Evolutionary conservation across 805 yeast species (phyloP), one percentile per base, ranked within the genome.

Genomic region (Saturnispora galanensis): DNA sequence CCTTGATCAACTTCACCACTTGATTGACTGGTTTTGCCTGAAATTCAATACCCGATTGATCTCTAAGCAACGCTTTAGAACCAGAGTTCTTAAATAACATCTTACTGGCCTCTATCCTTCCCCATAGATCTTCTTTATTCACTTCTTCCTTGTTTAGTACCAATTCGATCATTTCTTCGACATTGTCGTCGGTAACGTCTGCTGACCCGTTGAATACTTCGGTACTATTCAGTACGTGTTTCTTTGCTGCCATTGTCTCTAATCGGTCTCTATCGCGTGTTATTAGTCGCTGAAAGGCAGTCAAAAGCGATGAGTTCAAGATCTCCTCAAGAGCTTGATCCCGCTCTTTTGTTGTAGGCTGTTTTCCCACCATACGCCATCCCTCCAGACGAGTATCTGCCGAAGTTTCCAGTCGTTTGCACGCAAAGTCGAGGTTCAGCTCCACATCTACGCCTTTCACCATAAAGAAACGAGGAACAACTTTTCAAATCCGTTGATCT

Each of bases 1-100:
- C 31, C 21, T 29, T 42, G 5, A 42, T 41, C 8, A 10, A 28
- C 11, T 28, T 33, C 3, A 41, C n/a, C 26, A 26, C 38, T 15
- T 16, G 15, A 5, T n/a, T 5, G 30, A 41, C 43, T 5, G 42
- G 33, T 40, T 40, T 40, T 15, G 37, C 28, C 17, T 41, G 38
- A 10, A 41, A 41, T n/a, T 40, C 42, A 33, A 40, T 40, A 3
- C 42, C 42, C 12, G 32, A 33, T 40, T 40, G 42, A 30, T 40
- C 33, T 13, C 15, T 33, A 9, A 41, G 43, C 9, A 41, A 33
- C 4, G 26, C 34, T 13, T 7, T 17, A 2, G 28, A 33, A 8
- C 15, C 26, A 15, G 32, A 15, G 1, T 12, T 30, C 34, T 15
- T 12, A 9, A 40, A 40, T 3, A 18, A 5, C 8, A 13, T 32